Conservation (phyloP, 176 grass and related monocot species). For the Eragrostis nindensis region DNA sequence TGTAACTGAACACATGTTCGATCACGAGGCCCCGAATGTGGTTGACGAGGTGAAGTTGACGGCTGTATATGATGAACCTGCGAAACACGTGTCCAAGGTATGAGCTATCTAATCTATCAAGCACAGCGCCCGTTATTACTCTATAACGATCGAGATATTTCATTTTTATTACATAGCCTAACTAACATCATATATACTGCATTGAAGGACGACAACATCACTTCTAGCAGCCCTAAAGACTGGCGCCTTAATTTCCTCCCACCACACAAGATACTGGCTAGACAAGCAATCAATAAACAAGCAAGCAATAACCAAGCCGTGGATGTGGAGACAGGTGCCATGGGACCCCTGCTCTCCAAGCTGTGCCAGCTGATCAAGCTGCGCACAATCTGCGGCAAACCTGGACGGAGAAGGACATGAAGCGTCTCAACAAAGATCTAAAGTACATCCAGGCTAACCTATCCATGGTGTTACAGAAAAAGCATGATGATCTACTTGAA, state of each 20-base stretch:
- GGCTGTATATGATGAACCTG: background rate
- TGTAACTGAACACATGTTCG: background rate
- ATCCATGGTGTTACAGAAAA: background rate
- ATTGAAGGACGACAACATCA: no score
- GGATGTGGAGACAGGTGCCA: background rate
- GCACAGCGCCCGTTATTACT: no score
- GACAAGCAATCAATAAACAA: background rate
- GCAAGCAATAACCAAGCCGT: background rate
- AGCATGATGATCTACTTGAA: no score
- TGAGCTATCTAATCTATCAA: no score
- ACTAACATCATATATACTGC: no score
- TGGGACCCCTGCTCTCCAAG: no score
- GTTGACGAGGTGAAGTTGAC: conserved; percentile 13
- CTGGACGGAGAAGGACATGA: background rate
- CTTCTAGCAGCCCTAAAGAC: background rate
- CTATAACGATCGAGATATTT: no score
- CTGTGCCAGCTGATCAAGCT: background rate
- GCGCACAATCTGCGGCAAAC: background rate
- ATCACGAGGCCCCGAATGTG: background rate
- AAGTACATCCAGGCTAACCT: background rate
- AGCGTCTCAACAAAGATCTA: background rate
- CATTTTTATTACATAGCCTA: no score
- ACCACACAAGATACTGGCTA: background rate
- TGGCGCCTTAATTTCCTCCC: background rate
- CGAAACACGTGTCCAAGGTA: no score